Conservation (phyloP, 768 basidiomycete species). For the Tulasnella sp. region DNA sequence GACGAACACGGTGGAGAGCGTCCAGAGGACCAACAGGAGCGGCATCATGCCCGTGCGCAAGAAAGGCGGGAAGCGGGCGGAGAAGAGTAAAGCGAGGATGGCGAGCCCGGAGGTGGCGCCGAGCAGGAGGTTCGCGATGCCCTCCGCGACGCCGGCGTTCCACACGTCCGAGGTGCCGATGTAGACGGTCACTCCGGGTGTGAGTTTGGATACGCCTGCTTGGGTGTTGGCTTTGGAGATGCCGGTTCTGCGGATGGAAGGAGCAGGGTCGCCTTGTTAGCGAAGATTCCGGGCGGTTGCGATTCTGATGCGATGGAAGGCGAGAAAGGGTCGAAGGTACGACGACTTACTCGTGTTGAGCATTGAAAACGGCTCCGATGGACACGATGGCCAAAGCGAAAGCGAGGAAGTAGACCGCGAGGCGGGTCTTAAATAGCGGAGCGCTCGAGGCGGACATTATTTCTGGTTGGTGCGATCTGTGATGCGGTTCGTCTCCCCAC, state of each 20-base stretch:
- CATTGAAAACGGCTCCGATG: background rate
- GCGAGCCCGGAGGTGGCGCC: background rate
- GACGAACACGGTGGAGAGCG: background rate
- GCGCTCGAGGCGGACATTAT: background rate
- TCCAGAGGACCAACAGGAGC: background rate
- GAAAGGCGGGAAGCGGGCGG: background rate
- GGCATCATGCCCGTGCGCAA: conserved; percentile 4
- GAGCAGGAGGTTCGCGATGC: conserved; percentile 12
- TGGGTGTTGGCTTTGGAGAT: conserved; percentile 19
- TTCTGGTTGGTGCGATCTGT: background rate
- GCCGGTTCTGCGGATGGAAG: background rate
- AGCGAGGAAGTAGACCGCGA: conserved; percentile 5
- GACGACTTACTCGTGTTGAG: background rate
- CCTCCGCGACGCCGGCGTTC: conserved; percentile 15
- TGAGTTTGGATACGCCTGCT: background rate
- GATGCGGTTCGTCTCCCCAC: background rate
- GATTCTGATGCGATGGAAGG: background rate
- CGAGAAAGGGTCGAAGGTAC: background rate
- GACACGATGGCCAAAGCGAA: background rate
- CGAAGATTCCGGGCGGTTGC: background rate
- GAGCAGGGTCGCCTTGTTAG: background rate
- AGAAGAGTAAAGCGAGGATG: conserved; percentile 12
- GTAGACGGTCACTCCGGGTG: background rate
- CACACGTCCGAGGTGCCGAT: conserved; percentile 24
- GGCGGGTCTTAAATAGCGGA: background rate